Evolutionary conservation across 768 basidiomycete species (phyloP).

Genomic region (Lentinula boryana): DNA sequence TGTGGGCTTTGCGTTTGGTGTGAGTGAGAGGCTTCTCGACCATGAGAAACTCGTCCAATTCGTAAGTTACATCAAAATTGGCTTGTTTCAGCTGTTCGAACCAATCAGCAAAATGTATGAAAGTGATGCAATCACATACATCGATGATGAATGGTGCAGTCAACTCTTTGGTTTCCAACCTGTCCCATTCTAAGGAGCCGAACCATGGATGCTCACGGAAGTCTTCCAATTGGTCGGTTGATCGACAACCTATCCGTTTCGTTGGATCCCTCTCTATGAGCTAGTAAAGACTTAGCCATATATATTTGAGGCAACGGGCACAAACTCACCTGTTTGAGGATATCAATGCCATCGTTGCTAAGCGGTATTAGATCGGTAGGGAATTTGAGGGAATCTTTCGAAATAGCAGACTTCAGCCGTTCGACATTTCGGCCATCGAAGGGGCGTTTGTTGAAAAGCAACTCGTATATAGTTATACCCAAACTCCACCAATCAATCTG

Average conservation of each 20-base stretch:
- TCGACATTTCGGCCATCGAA: slow-evolving; percentile 90
- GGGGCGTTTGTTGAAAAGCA: slow-evolving; percentile 77
- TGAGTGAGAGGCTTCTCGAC: slow-evolving; percentile 98
- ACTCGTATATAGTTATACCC: slow-evolving; percentile 84
- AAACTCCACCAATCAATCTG: slow-evolving; percentile 96
- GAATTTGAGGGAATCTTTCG: slow-evolving; percentile 73
- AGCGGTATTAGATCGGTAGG: slow-evolving; percentile 62
- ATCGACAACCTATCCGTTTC: slow-evolving; percentile 75
- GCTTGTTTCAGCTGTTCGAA: slow-evolving; percentile 79
- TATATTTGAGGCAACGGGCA: neutral
- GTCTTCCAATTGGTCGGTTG: slow-evolving; percentile 69
- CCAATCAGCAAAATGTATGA: neutral
- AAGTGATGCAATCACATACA: slow-evolving; percentile 59
- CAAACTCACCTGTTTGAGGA: slow-evolving; percentile 59
- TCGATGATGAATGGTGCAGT: slow-evolving; percentile 89
- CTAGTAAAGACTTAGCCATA: slow-evolving; percentile 32
- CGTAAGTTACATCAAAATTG: slow-evolving; percentile 98
- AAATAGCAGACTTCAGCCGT: slow-evolving; percentile 81
- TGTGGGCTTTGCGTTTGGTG: slow-evolving; percentile 83
- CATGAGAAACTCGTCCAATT: slow-evolving; percentile 94
- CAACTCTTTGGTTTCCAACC: slow-evolving; percentile 59
- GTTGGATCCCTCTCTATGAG: slow-evolving; percentile 78
- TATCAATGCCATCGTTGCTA: slow-evolving; percentile 60
- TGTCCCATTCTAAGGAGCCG: slow-evolving; percentile 71
- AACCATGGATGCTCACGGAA: slow-evolving; percentile 88